phyloP scores from a whole-genome alignment of 1,284 basidiomycete species.

The Ustilago trichophora region DNA sequence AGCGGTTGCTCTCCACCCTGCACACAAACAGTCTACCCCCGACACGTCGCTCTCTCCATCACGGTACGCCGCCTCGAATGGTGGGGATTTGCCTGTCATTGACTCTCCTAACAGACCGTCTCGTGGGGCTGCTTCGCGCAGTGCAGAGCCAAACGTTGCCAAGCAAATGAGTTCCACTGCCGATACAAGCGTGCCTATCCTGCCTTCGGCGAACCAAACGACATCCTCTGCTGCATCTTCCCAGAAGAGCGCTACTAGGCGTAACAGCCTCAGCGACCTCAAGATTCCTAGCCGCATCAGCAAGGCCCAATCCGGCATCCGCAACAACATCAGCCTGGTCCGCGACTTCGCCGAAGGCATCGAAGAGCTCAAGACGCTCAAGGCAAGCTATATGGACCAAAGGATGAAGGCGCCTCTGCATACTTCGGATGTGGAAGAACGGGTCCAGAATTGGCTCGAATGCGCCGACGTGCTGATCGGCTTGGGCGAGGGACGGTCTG shows the following conservation, averaged over 20 bases:
- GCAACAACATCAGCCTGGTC: constrained; percentile 48
- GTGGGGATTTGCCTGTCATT: background rate
- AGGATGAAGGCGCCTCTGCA: constrained; percentile 2
- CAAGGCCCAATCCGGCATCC: constrained; percentile 47
- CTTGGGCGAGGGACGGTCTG: constrained; percentile 44
- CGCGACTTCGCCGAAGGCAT: constrained; percentile 56
- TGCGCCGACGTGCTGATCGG: constrained; percentile 57
- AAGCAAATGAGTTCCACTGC: background rate
- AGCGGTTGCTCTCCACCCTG: background rate
- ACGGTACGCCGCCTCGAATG: background rate
- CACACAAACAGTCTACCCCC: constrained; percentile 10
- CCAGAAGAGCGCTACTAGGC: constrained; percentile 10
- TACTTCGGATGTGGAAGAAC: constrained; percentile 2
- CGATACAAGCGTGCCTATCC: constrained; percentile 1
- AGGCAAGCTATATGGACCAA: constrained; percentile 32
- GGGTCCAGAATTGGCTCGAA: constrained; percentile 48
- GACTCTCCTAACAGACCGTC: background rate
- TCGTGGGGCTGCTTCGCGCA: background rate
- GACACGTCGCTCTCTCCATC: constrained; percentile 8
- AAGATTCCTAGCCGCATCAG: constrained; percentile 56
- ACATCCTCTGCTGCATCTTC: constrained; percentile 2
- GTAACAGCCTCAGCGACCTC: constrained; percentile 55
- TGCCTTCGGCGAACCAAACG: background rate
- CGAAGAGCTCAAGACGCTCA: constrained; percentile 52
- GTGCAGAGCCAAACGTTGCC: background rate